A percentile compares a stretch with the other conserved stretches of the same genome.
Evolutionary conservation across 2,329 filamentous ascomycete species (phyloP).

Genomic region (Hypomyces rosellus): DNA sequence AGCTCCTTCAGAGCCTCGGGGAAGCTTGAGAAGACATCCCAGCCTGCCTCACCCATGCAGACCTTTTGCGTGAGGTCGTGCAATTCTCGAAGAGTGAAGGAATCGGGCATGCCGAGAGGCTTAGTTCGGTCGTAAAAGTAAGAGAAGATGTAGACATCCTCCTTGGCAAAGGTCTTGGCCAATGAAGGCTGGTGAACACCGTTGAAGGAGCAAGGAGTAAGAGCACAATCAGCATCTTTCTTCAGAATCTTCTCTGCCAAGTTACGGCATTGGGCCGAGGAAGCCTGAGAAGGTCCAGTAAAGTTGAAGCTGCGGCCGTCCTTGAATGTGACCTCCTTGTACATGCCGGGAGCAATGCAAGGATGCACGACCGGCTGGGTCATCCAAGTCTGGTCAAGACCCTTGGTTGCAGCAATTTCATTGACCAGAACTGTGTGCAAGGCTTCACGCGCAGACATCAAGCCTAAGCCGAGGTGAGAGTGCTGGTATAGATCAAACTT

Average conservation of each 20-base stretch:
- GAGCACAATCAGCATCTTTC: slow-evolving; percentile 74
- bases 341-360: slow-evolving; percentile 77
- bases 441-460: slow-evolving; percentile 89
- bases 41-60: slow-evolving; percentile 68
- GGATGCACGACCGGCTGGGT: slow-evolving; percentile 70
- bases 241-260: slow-evolving; percentile 85
- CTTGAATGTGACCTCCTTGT: slow-evolving; percentile 64
- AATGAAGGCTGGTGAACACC: slow-evolving; percentile 91
- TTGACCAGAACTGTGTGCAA: slow-evolving; percentile 73
- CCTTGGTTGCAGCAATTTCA: slow-evolving; percentile 60
- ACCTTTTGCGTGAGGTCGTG: slow-evolving; percentile 80
- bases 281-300: slow-evolving; percentile 69
- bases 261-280: slow-evolving; percentile 81
- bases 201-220: slow-evolving; percentile 97
- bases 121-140: slow-evolving; percentile 97
- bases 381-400: slow-evolving; percentile 59
- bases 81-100: slow-evolving; percentile 86
- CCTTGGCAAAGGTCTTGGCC: slow-evolving; percentile 81
- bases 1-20: slow-evolving; percentile 77
- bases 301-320: slow-evolving; percentile 67
- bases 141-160: slow-evolving; percentile 94
- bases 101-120: slow-evolving; percentile 96
- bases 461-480: slow-evolving; percentile 91
- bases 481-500: slow-evolving; percentile 95
- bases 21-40: slow-evolving; percentile 74